Percentiles rank a stretch among this genome's conserved stretches.
phyloP scores from a whole-genome alignment of 768 basidiomycete species.

The Polyporus arcularius region DNA sequence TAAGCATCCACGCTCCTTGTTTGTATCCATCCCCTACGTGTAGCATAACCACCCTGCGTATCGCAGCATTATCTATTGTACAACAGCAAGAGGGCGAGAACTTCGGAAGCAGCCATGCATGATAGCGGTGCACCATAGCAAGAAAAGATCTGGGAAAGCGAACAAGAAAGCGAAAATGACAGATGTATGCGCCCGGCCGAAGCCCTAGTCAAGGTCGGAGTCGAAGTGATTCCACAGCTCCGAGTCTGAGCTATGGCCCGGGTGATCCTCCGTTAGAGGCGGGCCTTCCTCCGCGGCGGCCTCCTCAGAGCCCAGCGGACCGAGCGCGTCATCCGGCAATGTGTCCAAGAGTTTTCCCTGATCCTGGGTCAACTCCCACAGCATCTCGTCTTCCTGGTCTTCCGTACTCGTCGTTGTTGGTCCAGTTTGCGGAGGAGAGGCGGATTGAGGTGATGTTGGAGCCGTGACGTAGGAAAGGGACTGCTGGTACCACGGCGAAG shows the following conservation, averaged over 20 bases:
- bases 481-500: neutral
- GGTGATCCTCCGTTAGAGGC: neutral
- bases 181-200: neutral
- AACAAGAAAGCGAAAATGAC: neutral
- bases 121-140: neutral
- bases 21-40: neutral
- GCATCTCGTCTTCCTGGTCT: neutral
- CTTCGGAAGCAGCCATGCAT: too few species aligned
- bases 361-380: neutral
- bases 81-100: too few species aligned
- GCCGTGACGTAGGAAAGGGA: neutral
- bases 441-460: neutral
- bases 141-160: neutral
- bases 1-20: neutral
- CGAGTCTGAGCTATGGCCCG: neutral
- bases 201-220: neutral
- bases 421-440: neutral
- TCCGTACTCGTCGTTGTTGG: neutral
- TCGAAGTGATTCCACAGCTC: neutral
- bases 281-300: conserved; percentile 14
- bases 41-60: neutral
- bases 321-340: neutral
- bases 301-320: neutral
- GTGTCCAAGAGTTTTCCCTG: neutral
- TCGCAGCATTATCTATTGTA: neutral